These are phyloP conservation scores for Fusarium nanum DNA, from an alignment of 2,329 filamentous ascomycete genomes.

Conservation along the genomic window DNA sequence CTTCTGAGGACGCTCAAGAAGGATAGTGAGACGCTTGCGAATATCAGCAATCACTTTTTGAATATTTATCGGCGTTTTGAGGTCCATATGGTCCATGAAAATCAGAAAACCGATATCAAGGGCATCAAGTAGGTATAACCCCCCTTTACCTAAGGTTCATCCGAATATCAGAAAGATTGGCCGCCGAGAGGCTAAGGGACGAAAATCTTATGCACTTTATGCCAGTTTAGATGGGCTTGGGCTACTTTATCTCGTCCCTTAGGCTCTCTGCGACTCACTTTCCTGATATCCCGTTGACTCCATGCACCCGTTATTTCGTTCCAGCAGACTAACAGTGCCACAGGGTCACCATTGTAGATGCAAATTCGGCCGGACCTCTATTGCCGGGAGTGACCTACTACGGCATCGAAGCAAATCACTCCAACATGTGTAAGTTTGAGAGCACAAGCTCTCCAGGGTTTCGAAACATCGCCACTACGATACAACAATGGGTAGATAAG, in stretches of 20 bases:
- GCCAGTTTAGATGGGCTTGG: neutral
- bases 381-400: constrained; percentile 77
- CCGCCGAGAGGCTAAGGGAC: neutral
- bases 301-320: neutral
- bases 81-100: constrained; percentile 82
- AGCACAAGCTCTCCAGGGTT: constrained; percentile 74
- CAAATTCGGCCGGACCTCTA: constrained; percentile 75
- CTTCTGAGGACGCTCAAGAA: constrained; percentile 77
- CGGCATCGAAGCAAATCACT: constrained; percentile 80
- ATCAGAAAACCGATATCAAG: constrained; percentile 75
- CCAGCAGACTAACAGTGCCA: constrained; percentile 5
- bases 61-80: constrained; percentile 77
- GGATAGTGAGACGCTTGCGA: constrained; percentile 78
- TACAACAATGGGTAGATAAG: constrained; percentile 64
- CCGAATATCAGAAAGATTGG: neutral
- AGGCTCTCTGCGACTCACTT: neutral
- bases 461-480: constrained; percentile 60
- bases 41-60: constrained; percentile 78
- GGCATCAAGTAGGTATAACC: constrained; percentile 63
- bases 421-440: constrained; percentile 78
- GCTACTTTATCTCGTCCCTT: neutral
- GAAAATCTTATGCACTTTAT: neutral
- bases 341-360: constrained; percentile 73
- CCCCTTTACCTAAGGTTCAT: neutral
- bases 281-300: neutral